Evolutionary conservation across 805 yeast species (phyloP).

Genomic region (Lipomyces kockii): DNA sequence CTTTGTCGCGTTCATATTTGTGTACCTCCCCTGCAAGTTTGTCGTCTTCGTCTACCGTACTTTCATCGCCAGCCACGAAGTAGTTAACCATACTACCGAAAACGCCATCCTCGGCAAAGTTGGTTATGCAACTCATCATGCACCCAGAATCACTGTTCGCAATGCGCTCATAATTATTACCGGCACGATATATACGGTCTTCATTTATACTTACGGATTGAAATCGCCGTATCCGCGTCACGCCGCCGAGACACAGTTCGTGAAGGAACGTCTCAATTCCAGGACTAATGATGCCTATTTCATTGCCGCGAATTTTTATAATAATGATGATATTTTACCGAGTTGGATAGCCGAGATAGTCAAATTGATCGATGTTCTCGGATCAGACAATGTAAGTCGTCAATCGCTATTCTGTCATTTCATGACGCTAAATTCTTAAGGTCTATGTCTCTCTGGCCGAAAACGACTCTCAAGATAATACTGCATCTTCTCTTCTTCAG

Average conservation of each 20-base stretch:
- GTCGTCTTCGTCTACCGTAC: not conserved
- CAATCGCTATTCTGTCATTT: not conserved
- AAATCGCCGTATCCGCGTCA: slow-evolving; percentile 7
- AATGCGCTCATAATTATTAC: not conserved
- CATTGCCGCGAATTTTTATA: slow-evolving; percentile 33
- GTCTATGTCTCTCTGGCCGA: slow-evolving; percentile 28
- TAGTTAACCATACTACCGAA: slow-evolving; percentile 4
- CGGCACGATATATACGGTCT: slow-evolving; percentile 3
- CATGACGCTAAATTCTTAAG: slow-evolving; percentile 2
- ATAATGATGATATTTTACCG: slow-evolving; percentile 23
- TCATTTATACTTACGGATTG: slow-evolving; percentile 10
- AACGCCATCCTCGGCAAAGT: not conserved
- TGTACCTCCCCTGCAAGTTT: slow-evolving; percentile 24
- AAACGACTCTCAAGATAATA: slow-evolving; percentile 29
- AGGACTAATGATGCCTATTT: slow-evolving; percentile 14
- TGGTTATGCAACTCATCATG: not conserved
- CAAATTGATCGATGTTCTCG: slow-evolving; percentile 22
- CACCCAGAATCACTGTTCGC: not conserved
- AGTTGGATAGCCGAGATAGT: slow-evolving; percentile 23
- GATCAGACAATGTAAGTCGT: slow-evolving; percentile 25
- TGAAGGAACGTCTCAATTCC: not conserved
- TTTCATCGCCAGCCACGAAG: not conserved
- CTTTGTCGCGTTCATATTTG: slow-evolving; percentile 20
- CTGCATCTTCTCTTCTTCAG: slow-evolving; percentile 25
- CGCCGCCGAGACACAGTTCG: not conserved